These are phyloP conservation scores for Sporothrix luriei DNA, from an alignment of 2,329 filamentous ascomycete genomes.

Conservation along the genomic window DNA sequence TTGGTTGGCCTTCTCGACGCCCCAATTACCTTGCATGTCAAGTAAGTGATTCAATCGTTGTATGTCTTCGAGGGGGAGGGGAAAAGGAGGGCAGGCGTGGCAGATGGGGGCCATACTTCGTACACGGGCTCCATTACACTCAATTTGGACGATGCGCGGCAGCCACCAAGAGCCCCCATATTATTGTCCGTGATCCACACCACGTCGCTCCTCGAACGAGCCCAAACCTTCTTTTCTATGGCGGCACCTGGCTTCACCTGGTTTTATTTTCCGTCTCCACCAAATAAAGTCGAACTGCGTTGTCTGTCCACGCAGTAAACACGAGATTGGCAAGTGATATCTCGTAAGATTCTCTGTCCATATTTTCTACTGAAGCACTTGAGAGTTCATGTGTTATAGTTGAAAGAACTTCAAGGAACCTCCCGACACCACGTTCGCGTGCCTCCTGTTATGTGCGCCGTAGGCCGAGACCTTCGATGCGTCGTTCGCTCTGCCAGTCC, in stretches of 20 bases:
- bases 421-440: neutral
- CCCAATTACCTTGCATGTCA: constrained; percentile 23
- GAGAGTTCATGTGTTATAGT: neutral
- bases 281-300: neutral
- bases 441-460: too few relatives aligned
- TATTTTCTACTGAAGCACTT: too few relatives aligned
- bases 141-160: constrained; percentile 15
- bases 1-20: neutral
- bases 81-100: constrained; percentile 4
- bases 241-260: neutral
- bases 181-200: constrained; percentile 13
- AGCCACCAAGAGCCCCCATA: constrained; percentile 19
- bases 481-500: neutral
- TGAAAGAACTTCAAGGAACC: neutral
- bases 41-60: constrained; percentile 13
- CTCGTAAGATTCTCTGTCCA: neutral
- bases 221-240: constrained; percentile 2
- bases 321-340: neutral
- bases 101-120: constrained; percentile 10
- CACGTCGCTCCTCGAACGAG: neutral
- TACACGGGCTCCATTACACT: neutral
- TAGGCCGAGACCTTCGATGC: neutral
- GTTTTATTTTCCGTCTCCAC: neutral
- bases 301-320: neutral
- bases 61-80: constrained; percentile 1